phyloP scores from a whole-genome alignment of 352 stramenopile species.

The Globisporangium sylvaticum region DNA sequence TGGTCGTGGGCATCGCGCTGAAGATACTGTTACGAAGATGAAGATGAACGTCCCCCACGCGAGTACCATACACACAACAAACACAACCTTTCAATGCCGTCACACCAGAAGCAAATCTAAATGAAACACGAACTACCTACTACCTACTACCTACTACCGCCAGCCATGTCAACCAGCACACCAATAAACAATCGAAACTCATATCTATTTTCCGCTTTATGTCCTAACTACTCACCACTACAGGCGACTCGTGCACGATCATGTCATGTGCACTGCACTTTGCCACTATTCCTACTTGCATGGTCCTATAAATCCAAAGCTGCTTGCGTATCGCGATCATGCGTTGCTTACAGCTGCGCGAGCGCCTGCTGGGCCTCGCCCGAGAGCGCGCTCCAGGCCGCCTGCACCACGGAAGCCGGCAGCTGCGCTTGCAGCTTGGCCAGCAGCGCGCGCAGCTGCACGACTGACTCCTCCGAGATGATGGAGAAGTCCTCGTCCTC shows the following conservation, averaged over 20 bases:
- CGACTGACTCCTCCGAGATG: constrained; percentile 58
- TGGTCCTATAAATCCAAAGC: constrained; percentile 2
- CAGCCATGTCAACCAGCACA: neutral
- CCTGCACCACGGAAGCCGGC: constrained; percentile 54
- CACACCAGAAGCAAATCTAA: neutral
- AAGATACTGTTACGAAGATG: constrained; percentile 74
- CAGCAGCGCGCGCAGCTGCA: constrained; percentile 54
- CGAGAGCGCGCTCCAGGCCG: constrained; percentile 64
- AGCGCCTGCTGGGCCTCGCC: constrained; percentile 70
- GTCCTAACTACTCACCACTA: constrained; percentile 4
- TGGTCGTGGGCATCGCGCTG: constrained; percentile 66
- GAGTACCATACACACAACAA: neutral
- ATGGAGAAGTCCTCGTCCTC: constrained; percentile 71
- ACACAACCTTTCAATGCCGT: neutral
- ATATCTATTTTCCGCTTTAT: constrained; percentile 4
- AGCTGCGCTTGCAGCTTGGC: constrained; percentile 67
- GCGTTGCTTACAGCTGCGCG: constrained; percentile 50
- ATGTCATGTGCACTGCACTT: neutral
- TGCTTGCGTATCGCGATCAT: no score
- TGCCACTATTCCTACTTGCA: neutral
- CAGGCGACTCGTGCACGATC: neutral
- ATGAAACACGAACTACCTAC: neutral
- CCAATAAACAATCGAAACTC: constrained; percentile 5
- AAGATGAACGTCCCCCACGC: constrained; percentile 9
- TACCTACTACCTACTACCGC: no score